Evolutionary conservation across 352 stramenopile genomes (phyloP), one percentile per base, ranked within the genome.

Genomic region (Pythium sp.): DNA sequence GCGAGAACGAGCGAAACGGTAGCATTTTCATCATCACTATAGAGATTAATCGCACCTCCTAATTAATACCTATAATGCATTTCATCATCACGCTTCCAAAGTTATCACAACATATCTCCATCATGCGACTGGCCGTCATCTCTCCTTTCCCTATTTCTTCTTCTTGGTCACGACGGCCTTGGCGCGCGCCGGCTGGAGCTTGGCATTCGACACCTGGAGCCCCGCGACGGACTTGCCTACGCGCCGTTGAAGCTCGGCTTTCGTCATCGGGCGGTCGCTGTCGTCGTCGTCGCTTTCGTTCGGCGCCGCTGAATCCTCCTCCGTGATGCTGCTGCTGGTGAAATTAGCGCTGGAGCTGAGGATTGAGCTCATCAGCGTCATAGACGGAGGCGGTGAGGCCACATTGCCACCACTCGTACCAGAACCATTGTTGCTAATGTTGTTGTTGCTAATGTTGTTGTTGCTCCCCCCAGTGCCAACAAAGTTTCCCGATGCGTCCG

Each of bases 231-330:
- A 82, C 61, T 87, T 87, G 14, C 74, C 80, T 2, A 82, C 82
- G 58, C 77, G 78, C 60, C 78, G 79, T 56, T 91, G 85, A 5
- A 93, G 73, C 65, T 93, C 85, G 0, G 76, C 60, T n/a, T 76
- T 81, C 0, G 80, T 87, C 73, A 93, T 81, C 36, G 82, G 80
- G 0, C 81, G 81, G 54, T 91, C 79, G 11, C 78, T 74, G 34
- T 91, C 80, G 20, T 91, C 85, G 4, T 91, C 85, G 60, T 91
- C 85, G 57, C 79, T 90, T 15, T 73, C 76, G 34, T 70, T 76
- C 6, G 78, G 72, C 28, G 68, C 64, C 28, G 71, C 64, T 3
- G 2, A 18, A 15, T 88, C 78, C 38, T 90, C 80, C 47, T 90
- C 82, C 15, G 71, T 72, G 46, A 91, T 90, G 2, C 72, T 80